Conservation (phyloP, 148 eudicot genomes). For the Spergularia marina region DNA sequence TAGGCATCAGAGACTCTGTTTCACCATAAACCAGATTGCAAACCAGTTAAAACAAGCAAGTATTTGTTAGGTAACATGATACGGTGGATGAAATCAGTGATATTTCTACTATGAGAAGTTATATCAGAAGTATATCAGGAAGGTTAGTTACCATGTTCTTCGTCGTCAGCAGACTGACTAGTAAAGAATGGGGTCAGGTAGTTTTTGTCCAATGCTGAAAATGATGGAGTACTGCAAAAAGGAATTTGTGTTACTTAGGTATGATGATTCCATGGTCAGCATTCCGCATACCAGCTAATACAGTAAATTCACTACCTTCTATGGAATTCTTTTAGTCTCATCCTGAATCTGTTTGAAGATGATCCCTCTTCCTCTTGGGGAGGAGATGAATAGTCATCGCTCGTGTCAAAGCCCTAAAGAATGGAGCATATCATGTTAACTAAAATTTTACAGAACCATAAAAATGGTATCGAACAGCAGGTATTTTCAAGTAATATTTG, state of each 20-base stretch:
- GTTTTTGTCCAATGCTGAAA: conserved; percentile 82
- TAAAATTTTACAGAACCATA: conserved; percentile 11
- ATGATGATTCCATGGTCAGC: not conserved
- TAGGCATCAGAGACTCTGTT: conserved; percentile 34
- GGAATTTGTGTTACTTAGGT: not conserved
- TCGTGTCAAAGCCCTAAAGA: conserved; percentile 57
- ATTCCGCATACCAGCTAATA: not conserved
- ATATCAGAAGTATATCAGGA: not conserved
- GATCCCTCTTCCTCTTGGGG: conserved; percentile 64
- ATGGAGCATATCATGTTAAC: conserved; percentile 6
- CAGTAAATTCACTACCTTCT: conserved; percentile 48
- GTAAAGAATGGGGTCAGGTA: conserved; percentile 97
- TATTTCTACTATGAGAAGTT: no score
- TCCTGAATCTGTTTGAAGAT: conserved; percentile 75
- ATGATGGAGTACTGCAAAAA: conserved; percentile 75
- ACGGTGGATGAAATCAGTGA: no score
- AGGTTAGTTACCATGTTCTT: conserved; percentile 48
- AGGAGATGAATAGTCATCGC: conserved; percentile 69
- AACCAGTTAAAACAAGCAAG: conserved; percentile 2
- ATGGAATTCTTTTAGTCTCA: conserved; percentile 88
- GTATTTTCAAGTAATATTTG: no score
- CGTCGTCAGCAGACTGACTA: conserved; percentile 78
- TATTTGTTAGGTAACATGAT: no score
- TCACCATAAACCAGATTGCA: conserved; percentile 14
- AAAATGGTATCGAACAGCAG: not conserved